Evolutionary conservation across 2,329 filamentous ascomycete species (phyloP), one percentile per base, ranked within the genome.

Genomic region (Arachnomyces sp.): DNA sequence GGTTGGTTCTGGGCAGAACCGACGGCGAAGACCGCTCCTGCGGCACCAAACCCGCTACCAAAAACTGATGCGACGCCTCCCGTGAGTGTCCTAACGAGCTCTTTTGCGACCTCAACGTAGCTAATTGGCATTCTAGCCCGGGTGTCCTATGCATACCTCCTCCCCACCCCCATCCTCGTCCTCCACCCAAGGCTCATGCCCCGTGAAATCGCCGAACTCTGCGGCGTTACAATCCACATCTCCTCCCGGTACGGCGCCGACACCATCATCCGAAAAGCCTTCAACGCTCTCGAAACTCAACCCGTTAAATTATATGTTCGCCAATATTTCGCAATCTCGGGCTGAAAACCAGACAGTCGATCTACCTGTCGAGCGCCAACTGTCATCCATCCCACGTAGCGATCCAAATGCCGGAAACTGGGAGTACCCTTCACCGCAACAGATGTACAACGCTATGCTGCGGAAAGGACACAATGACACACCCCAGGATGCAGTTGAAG

Each of bases 381-480:
- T 76, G 20, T 94, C 86, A 1, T 88, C 89, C 1, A 98, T 98
- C 52, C 92, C 92, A n/a, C 84, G 84, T 51, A 86, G 84, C 54
- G 79, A 83, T 52, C 43, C 50, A 2, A 36, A 13, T 5, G 34
- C 14, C 15, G 77, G 80, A 34, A 93, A 85, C 55, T 98, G 92
- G 92, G 92, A 96, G 64, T 98, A 98, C 59, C 92, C 92, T 0
- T 95, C 88, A 0, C 90, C 92, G 0, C 92, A 98, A 68, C 92
- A 98, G 65, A 98, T 98, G 92, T 98, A 96, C 73, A 96, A 98
- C 57, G 92, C 92, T 6, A 82, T 98, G 66, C 70, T 96, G 46
- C 82, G 92, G 48, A 98, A 98, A 66, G 92, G 92, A 43, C 92
- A 95, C 65, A 88, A 84, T 1, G 89, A 96, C 60, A 96, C 92